Evolutionary conservation across 2,329 filamentous ascomycete species (phyloP), one percentile per base, ranked within the genome.

Genomic region (Zymoseptoria passerinii): DNA sequence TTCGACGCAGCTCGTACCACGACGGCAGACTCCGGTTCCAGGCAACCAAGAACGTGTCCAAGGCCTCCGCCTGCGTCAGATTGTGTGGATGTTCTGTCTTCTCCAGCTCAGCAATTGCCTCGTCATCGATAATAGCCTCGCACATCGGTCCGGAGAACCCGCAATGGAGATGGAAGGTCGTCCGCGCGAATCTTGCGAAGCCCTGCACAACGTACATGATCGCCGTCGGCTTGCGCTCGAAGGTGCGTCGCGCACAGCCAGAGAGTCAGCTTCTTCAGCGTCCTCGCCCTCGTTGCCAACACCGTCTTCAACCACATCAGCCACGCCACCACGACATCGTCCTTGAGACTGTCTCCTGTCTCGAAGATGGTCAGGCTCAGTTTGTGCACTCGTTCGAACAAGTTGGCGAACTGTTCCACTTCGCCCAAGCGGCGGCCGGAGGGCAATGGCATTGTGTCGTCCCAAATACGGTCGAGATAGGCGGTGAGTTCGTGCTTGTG

Each of bases 151-250:
- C 57, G 13, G 52, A 55, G 35, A 61, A 61, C 0, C 59, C 59
- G 20, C 59, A 55, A 18, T 61, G 59, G 23, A 61, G 58, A 10
- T 56, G 40, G 27, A 61, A 61, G 3, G 27, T 53, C 18, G 57
- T 55, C 4, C 27, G 52, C 9, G 23, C 40, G 20, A 59, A 18
- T 7, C 52, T 50, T 28, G 54, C 54, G 48, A 61, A 55, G 10
- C 59, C 59, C 44, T 61, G 59, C 8, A 57, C 59, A 8, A 54
- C 57, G 28, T 61, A 61, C 20, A 61, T 13, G 5, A 59, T 28
- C 6, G 57, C 59, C 3, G 49, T 57, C 3, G 50, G 59, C 50
- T 50, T 55, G 28, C 35, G 35, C 6, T 51, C 53, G 44, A 54
- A 7, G 35, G 23, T 27, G 28, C 27, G 50, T 50, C 6, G 56